Evolutionary conservation across 768 basidiomycete genomes (phyloP), one percentile per base, ranked within the genome.

Genomic region (Lentinula sp.): DNA sequence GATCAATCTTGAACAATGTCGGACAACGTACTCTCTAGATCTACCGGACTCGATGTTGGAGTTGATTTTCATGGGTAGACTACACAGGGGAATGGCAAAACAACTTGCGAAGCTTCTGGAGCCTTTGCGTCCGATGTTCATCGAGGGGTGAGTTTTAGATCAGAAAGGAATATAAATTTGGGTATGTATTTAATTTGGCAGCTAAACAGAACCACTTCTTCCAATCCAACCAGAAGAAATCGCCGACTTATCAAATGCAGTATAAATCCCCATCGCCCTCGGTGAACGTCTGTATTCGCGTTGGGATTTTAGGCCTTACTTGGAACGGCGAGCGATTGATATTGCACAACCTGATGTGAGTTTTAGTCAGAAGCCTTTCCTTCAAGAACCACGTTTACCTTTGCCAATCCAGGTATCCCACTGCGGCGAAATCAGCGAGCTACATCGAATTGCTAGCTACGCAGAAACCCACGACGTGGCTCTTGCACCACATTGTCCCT

Each of bases 401-500:
- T 28, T 28, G 3, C 28, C 23, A 31, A 49, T 56, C 13, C 59
- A 84, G 82, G 79, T 83, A 18, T 75, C 81, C 1, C 84, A 85
- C 63, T 84, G 83, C 40, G 83, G 85, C 28, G 83, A 84, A 3
- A 87, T 88, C 67, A 74, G 72, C 43, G 84, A 87, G 68, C 71
- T 84, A 5, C 77, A 81, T 46, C 77, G 82, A 46, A 84, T 88
- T 21, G 84, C 85, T 5, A 73, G 77, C 23, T 72, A 87, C 65
- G 80, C 81, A 1, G 85, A 88, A 69, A 84, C 81, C 3, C 89
- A 89, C 67, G 89, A 90, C 63, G 83, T 90, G 57, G 87, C 82
- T 10, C 68, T 86, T 56, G 88, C 87, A 0, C 87, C 89, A 4
- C 87, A 90, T 66, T 89, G 87, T 71, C 88, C 88, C 2, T 67